Evolutionary conservation across 2,329 filamentous ascomycete genomes (phyloP).

Genomic region (Pseudogymnoascus sp.): DNA sequence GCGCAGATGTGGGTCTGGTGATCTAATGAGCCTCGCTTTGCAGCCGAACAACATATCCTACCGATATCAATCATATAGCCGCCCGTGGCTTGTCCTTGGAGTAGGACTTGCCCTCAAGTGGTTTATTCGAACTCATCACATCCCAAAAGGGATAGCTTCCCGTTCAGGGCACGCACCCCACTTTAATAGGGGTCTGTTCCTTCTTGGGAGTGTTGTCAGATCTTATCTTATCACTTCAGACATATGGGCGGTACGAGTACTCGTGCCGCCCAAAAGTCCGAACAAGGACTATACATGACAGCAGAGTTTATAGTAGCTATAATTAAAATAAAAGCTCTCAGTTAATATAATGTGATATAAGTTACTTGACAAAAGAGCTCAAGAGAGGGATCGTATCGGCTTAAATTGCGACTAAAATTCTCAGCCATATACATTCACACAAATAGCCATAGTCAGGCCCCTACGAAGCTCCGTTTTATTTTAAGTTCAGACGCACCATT

Average conservation of each 20-base stretch:
- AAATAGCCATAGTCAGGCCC: too few relatives aligned
- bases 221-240: slow-evolving; percentile 11
- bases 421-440: too few relatives aligned
- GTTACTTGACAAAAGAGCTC: neutral
- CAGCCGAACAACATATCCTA: neutral
- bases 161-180: neutral
- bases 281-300: too few relatives aligned
- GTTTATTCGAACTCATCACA: neutral
- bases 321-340: neutral
- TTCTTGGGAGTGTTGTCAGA: slow-evolving; percentile 9
- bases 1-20: neutral
- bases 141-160: neutral
- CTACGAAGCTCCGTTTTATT: too few relatives aligned
- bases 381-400: neutral
- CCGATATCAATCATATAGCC: neutral
- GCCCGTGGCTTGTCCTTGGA: neutral
- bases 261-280: neutral
- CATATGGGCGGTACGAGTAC: neutral
- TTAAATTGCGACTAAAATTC: too few relatives aligned
- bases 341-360: neutral
- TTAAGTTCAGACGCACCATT: too few relatives aligned
- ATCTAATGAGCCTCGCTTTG: neutral
- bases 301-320: neutral
- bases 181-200: slow-evolving; percentile 7
- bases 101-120: neutral